Percentiles rank a stretch among this genome's conserved stretches.
phyloP scores from a whole-genome alignment of 2,329 filamentous ascomycete genomes.

The Paecilomyces sp. region DNA sequence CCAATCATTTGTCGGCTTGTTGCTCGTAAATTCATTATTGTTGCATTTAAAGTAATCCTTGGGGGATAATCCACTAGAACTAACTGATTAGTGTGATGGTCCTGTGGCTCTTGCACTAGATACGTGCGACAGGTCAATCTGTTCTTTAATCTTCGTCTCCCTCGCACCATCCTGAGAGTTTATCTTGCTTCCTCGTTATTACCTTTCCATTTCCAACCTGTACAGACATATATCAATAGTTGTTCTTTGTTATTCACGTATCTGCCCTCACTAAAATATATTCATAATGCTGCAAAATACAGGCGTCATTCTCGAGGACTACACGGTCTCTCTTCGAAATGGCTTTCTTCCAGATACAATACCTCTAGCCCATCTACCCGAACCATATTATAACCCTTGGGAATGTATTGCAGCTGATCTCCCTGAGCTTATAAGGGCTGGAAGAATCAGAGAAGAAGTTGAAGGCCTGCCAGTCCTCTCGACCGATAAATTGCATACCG shows the following conservation, averaged over 20 bases:
- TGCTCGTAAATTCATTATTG: neutral
- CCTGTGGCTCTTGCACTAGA: neutral
- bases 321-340: conserved; percentile 52
- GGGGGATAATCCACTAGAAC: neutral
- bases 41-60: neutral
- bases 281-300: conserved; percentile 7
- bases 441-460: conserved; percentile 66
- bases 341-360: conserved; percentile 76
- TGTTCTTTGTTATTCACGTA: neutral
- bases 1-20: neutral
- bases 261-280: neutral
- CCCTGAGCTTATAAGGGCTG: conserved; percentile 51
- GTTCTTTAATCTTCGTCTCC: neutral
- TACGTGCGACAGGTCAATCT: neutral
- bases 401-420: conserved; percentile 49
- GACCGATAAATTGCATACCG: conserved; percentile 66
- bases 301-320: conserved; percentile 52
- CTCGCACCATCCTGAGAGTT: neutral
- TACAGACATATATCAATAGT: neutral
- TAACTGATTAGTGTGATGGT: neutral
- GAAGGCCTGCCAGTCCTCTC: conserved; percentile 72
- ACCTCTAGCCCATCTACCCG: conserved; percentile 66
- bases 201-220: neutral
- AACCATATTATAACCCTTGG: conserved; percentile 83
- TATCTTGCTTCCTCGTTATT: neutral